Evolutionary conservation across 345 rosid species (phyloP).

Genomic region (Brassica carinata): DNA sequence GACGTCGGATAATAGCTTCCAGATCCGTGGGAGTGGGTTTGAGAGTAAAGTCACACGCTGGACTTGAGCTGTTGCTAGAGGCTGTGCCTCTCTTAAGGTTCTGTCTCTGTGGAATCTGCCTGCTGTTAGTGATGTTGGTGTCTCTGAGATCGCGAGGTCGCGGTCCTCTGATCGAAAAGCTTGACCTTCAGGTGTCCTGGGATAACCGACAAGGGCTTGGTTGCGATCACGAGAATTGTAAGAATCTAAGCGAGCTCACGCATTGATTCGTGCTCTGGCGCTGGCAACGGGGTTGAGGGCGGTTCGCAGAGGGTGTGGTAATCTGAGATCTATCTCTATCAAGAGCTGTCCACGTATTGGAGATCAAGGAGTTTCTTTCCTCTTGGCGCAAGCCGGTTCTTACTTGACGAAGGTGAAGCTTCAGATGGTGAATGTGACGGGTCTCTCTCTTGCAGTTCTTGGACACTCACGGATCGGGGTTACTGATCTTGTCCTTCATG

Average conservation of each 20-base stretch:
- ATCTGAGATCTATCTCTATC: slow-evolving; percentile 71
- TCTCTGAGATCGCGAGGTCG: slow-evolving; percentile 70
- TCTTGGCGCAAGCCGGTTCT: slow-evolving; percentile 59
- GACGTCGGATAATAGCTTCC: slow-evolving; percentile 90
- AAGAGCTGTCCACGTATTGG: slow-evolving; percentile 77
- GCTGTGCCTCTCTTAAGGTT: slow-evolving; percentile 81
- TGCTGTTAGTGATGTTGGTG: slow-evolving; percentile 64
- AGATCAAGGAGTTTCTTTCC: slow-evolving; percentile 83
- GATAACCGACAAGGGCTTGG: slow-evolving; percentile 62
- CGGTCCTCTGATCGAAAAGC: slow-evolving; percentile 76
- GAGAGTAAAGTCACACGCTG: slow-evolving; percentile 63
- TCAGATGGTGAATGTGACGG: slow-evolving; percentile 69
- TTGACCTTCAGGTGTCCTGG: slow-evolving; percentile 77
- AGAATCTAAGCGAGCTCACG: slow-evolving; percentile 67
- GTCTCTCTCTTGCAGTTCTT: slow-evolving; percentile 73
- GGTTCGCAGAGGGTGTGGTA: slow-evolving; percentile 61
- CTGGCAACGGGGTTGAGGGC: slow-evolving; percentile 84
- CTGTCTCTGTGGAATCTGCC: slow-evolving; percentile 86
- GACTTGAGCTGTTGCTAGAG: slow-evolving; percentile 71
- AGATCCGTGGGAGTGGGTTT: slow-evolving; percentile 66
- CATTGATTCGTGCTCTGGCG: slow-evolving; percentile 70
- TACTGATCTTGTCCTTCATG: slow-evolving; percentile 68
- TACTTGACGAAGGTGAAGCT: slow-evolving; percentile 75
- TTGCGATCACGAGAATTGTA: slow-evolving; percentile 61
- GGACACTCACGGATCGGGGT: slow-evolving; percentile 84